These are phyloP conservation scores for Chalciporus sphaerocephalus DNA, from an alignment of 768 basidiomycete species.

Conservation along the genomic window DNA sequence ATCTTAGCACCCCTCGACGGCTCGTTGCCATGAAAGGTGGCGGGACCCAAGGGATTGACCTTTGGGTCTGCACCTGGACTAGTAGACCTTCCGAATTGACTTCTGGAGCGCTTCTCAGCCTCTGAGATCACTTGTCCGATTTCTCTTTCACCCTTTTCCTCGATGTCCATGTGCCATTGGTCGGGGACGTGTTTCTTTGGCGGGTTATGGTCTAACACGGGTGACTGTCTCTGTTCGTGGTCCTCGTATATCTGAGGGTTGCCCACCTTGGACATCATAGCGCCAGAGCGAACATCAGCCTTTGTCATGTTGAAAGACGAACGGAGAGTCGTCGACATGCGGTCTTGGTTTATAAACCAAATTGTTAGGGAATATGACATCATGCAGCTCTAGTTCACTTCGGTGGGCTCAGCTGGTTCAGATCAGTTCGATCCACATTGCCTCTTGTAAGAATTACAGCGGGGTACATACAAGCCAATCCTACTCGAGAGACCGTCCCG, in stretches of 20 bases:
- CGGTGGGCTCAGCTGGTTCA: neutral
- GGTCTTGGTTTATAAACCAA: neutral
- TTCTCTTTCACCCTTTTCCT: conserved; percentile 42
- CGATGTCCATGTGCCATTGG: conserved; percentile 38
- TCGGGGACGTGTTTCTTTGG: conserved; percentile 30
- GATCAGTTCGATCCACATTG: neutral
- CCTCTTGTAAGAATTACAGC: neutral
- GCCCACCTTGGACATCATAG: conserved; percentile 52
- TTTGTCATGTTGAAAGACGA: conserved; percentile 14
- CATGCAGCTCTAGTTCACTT: conserved; percentile 4
- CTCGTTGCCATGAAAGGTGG: conserved; percentile 50
- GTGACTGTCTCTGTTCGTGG: conserved; percentile 45
- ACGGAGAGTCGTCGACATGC: neutral
- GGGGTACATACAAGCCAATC: neutral
- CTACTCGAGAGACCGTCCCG: neutral
- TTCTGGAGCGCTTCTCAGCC: conserved; percentile 29
- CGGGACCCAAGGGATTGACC: conserved; percentile 46
- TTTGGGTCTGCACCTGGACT: conserved; percentile 31
- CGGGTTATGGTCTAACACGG: conserved; percentile 15
- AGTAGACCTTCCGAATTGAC: conserved; percentile 27
- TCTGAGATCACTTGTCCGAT: conserved; percentile 37
- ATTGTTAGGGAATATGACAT: conserved; percentile 12
- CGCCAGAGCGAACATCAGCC: conserved; percentile 20
- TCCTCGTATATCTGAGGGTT: conserved; percentile 45
- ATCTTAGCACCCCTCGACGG: conserved; percentile 55